These are phyloP conservation scores for Brassica hybrid DNA, from an alignment of 441 rosid species.

Conservation along the genomic window DNA sequence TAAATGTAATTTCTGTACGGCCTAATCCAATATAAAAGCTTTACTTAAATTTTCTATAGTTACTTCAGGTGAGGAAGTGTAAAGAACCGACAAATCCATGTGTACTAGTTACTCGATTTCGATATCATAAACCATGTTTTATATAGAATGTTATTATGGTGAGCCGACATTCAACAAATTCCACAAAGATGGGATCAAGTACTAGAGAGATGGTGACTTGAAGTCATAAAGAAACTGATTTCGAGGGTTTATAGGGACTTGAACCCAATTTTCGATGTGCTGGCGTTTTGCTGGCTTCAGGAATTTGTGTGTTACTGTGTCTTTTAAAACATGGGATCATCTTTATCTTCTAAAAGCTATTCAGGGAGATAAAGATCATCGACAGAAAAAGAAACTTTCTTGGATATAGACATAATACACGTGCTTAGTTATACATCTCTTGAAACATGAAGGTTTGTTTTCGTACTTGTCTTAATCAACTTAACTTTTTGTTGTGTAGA, in stretches of 20 bases:
- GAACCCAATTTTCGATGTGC: conserved; percentile 28
- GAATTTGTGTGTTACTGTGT: conserved; percentile 29
- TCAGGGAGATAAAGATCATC: conserved; percentile 23
- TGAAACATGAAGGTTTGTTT: conserved; percentile 43
- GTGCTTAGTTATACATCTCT: conserved; percentile 3
- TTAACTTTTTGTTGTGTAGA: not conserved
- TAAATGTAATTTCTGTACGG: conserved; percentile 27
- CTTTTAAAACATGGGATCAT: conserved; percentile 39
- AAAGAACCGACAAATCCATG: too few relatives aligned
- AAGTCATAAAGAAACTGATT: not conserved
- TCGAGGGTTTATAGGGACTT: conserved; percentile 39
- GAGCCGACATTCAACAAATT: too few relatives aligned
- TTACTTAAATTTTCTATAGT: too few relatives aligned
- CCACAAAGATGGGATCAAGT: too few relatives aligned
- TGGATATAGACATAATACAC: conserved; percentile 25
- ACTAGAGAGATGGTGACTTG: too few relatives aligned
- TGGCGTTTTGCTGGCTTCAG: conserved; percentile 19
- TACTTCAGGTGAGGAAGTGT: too few relatives aligned
- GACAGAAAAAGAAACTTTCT: conserved; percentile 40
- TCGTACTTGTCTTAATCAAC: conserved; percentile 5
- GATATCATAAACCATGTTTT: too few relatives aligned
- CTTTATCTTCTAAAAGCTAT: conserved; percentile 39
- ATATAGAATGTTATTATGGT: too few relatives aligned
- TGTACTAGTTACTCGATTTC: too few relatives aligned
- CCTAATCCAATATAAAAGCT: conserved; percentile 30